A percentile compares a stretch with the other conserved stretches of the same genome.
phyloP scores from a whole-genome alignment of 441 rosid species.

The Kokia cookei region DNA sequence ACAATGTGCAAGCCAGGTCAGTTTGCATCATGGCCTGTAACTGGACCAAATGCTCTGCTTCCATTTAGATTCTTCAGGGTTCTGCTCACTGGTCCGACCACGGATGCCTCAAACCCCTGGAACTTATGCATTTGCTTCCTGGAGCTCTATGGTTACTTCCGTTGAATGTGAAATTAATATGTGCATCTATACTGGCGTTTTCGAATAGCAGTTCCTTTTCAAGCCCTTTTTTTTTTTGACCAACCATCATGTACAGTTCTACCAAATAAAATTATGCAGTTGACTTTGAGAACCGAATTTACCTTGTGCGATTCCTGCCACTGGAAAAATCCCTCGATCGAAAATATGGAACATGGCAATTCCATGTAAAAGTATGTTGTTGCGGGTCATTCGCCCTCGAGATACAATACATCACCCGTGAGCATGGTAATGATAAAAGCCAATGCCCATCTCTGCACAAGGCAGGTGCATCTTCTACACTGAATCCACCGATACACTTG shows the following conservation, averaged over 20 bases:
- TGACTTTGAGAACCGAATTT: background rate
- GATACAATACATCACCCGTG: background rate
- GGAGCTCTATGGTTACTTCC: slow-evolving; percentile 90
- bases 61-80: slow-evolving; percentile 82
- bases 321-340: background rate
- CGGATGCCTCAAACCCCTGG: slow-evolving; percentile 70
- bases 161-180: slow-evolving; percentile 9
- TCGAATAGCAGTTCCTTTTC: background rate
- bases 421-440: background rate
- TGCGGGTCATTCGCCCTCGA: background rate
- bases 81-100: slow-evolving; percentile 60
- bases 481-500: background rate
- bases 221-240: background rate
- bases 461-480: background rate
- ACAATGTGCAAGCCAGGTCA: slow-evolving; percentile 81
- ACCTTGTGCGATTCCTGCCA: background rate
- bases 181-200: background rate
- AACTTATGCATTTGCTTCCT: slow-evolving; percentile 86
- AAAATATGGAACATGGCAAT: background rate
- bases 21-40: slow-evolving; percentile 80
- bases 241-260: background rate
- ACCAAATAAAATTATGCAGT: background rate
- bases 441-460: background rate
- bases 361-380: background rate
- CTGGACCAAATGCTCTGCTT: slow-evolving; percentile 67